Evolutionary conservation across 73 alveolate genomes (phyloP), one percentile per base, ranked within the genome.

Genomic region (Paramecium octaurelia): DNA sequence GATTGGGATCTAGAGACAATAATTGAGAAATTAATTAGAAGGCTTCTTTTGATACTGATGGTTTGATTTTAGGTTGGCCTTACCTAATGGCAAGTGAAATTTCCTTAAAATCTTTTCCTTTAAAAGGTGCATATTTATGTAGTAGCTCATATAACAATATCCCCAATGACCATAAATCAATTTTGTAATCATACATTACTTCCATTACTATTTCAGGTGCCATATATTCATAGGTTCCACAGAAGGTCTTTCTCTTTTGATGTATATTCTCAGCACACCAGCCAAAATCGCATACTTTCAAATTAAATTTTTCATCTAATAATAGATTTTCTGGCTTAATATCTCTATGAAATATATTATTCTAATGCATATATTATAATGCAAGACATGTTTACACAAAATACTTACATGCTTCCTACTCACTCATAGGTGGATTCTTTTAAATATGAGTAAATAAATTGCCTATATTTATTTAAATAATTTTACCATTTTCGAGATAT

Each of bases 101-200:
- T 64, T 96, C 98, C 8, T 43, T 23, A n/a, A 86, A 42, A 73
- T 89, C 75, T 18, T 70, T 89, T 36, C 94, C 94, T 48, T 71
- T 71, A 70, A 97, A 97, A 2, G 99, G 99, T 4, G 98, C 97
- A 71, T 93, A 48, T 18, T 99, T 99, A 60, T 97, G 99, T 6
- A 95, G 93, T 76, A 97, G 68, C 93, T 97, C 99, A 96, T 86
- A 97, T 21, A 97, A 97, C 35, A 97, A 94, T 20, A 97, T 93
- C 8, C 99, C 99, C 36, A 97, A 86, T 24, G 98, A 95, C 99
- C 99, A 97, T 40, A 96, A 92, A 93, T 97, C 99, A 3, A 97
- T 94, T 29, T 97, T 92, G 54, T 97, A 96, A 86, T 96, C 97
- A 87, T 97, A 97, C 18, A 94, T 89, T 10, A 80, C 85, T 57